Evolutionary conservation across 176 grass and related monocot genomes (phyloP).

Genomic region (Leersia perrieri): DNA sequence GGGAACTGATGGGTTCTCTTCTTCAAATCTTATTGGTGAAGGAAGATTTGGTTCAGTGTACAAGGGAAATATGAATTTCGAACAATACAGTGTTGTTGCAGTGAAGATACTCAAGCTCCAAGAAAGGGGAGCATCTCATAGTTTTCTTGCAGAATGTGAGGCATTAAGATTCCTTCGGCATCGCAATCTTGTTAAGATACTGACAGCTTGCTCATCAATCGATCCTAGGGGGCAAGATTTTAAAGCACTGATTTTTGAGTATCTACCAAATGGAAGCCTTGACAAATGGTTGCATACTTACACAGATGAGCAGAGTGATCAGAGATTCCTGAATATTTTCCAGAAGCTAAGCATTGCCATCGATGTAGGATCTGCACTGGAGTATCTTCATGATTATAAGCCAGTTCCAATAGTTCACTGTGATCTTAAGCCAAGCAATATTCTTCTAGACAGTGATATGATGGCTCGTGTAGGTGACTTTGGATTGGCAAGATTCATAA

Average conservation of each 20-base stretch:
- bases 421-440: constrained; percentile 23
- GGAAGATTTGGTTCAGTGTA: constrained; percentile 43
- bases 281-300: constrained; percentile 32
- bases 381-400: constrained; percentile 10
- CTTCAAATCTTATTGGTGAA: constrained; percentile 35
- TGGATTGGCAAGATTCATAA: constrained; percentile 10
- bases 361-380: background rate
- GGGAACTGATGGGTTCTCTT: constrained; percentile 41
- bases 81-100: constrained; percentile 3
- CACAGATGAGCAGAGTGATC: background rate
- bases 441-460: constrained; percentile 18
- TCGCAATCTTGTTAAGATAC: constrained; percentile 35
- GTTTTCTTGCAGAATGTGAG: constrained; percentile 41
- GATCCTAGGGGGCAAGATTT: constrained; percentile 30
- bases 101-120: constrained; percentile 40
- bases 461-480: constrained; percentile 8
- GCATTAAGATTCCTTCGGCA: constrained; percentile 27
- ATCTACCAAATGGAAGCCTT: constrained; percentile 27
- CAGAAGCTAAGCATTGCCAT: constrained; percentile 1
- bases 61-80: background rate
- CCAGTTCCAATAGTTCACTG: background rate
- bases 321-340: background rate
- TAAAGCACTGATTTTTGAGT: constrained; percentile 22
- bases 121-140: constrained; percentile 23
- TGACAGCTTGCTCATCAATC: constrained; percentile 28